phyloP scores from a whole-genome alignment of 2,329 filamentous ascomycete species.

The Ophiosphaerella korrae region DNA sequence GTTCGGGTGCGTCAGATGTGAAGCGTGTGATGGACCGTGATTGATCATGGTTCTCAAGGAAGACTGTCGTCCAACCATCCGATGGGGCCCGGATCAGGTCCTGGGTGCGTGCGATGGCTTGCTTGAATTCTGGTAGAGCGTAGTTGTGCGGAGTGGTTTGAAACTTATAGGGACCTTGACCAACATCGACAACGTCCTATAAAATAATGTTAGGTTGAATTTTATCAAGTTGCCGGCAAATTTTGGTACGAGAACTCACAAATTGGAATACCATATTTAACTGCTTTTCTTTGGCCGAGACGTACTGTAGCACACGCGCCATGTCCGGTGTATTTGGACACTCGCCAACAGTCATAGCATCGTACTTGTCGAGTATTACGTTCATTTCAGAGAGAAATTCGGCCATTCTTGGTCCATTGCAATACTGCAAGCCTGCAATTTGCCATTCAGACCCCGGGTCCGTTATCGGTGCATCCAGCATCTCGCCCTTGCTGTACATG shows the following conservation, averaged over 20 bases:
- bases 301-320: conserved; percentile 63
- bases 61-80: conserved; percentile 56
- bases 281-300: conserved; percentile 63
- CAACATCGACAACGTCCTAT: conserved; percentile 49
- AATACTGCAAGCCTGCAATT: conserved; percentile 57
- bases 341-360: conserved; percentile 74
- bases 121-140: conserved; percentile 38
- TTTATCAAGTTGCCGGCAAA: not conserved
- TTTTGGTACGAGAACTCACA: conserved; percentile 33
- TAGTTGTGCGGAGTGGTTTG: conserved; percentile 43
- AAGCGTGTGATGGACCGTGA: conserved; percentile 57
- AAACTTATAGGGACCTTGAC: conserved; percentile 45
- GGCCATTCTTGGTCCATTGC: conserved; percentile 71
- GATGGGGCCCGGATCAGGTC: conserved; percentile 34
- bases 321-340: conserved; percentile 67
- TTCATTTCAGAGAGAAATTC: conserved; percentile 71
- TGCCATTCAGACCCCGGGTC: conserved; percentile 41
- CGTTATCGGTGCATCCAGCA: conserved; percentile 41
- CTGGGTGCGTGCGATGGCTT: conserved; percentile 39
- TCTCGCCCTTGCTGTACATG: conserved; percentile 44
- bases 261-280: conserved; percentile 70
- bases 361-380: conserved; percentile 63
- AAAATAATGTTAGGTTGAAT: not conserved
- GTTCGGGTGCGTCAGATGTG: conserved; percentile 53
- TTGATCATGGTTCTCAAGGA: conserved; percentile 61